Conservation (phyloP, 2,329 filamentous ascomycete species). For the Cladosporium sp. region DNA sequence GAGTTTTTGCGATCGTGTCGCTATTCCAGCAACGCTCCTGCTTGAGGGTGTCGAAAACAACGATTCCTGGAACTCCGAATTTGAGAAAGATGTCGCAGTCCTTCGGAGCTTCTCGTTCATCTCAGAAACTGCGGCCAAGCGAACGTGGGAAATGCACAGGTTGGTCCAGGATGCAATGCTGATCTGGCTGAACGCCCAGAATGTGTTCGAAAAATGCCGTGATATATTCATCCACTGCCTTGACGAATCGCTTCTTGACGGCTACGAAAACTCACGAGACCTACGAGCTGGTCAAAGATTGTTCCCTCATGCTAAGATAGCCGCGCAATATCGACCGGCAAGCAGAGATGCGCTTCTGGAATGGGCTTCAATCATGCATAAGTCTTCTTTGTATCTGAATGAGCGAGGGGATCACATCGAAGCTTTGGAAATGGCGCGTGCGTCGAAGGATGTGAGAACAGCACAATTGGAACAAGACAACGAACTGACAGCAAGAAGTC, state of each 20-base stretch:
- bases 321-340: background rate
- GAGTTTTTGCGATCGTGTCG: conserved; percentile 31
- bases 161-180: conserved; percentile 39
- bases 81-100: conserved; percentile 15
- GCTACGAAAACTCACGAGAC: too few relatives aligned
- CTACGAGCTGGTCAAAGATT: conserved; percentile 13
- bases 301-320: conserved; percentile 12
- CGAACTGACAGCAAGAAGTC: conserved; percentile 8
- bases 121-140: background rate
- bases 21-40: background rate
- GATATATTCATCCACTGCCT: conserved; percentile 10
- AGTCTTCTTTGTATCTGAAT: background rate
- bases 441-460: too few relatives aligned
- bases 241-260: too few relatives aligned
- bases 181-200: conserved; percentile 28
- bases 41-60: background rate
- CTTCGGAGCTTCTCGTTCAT: conserved; percentile 15
- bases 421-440: too few relatives aligned
- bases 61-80: background rate
- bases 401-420: too few relatives aligned
- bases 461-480: conserved; percentile 5
- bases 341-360: background rate
- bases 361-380: conserved; percentile 4
- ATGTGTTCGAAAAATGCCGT: conserved; percentile 19
- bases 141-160: conserved; percentile 11